phyloP scores from a whole-genome alignment of 495 filamentous ascomycete species.

The Aspergillus sclerotioniger region DNA sequence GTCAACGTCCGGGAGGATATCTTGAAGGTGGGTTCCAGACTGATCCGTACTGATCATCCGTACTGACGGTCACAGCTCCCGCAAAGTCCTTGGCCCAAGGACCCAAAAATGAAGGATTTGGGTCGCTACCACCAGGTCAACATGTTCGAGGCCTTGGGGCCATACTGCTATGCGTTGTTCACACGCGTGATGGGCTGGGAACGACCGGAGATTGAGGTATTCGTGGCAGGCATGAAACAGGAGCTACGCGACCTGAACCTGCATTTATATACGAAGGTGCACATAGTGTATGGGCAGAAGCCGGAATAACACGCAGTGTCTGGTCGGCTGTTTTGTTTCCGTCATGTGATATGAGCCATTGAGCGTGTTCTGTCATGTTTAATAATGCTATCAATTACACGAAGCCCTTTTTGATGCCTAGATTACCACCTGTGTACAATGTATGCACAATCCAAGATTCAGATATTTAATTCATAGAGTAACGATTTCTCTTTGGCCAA shows the following conservation, averaged over 20 bases:
- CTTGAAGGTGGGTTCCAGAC: conserved; percentile 33
- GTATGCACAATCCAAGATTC: too few species aligned
- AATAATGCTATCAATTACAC: background rate
- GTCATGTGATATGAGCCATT: background rate
- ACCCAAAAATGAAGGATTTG: conserved; percentile 50
- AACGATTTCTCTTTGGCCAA: too few species aligned
- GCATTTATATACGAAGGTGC: conserved; percentile 43
- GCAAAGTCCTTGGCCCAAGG: conserved; percentile 53
- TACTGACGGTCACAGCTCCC: conserved; percentile 25
- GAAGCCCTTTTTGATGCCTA: too few species aligned
- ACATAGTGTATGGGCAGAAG: conserved; percentile 41
- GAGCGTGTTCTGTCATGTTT: background rate
- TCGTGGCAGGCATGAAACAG: conserved; percentile 51
- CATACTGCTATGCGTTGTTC: conserved; percentile 52
- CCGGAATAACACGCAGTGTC: conserved; percentile 22
- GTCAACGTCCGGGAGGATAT: conserved; percentile 48
- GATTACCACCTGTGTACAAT: too few species aligned
- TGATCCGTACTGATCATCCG: background rate
- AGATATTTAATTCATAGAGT: too few species aligned
- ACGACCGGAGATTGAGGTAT: conserved; percentile 49
- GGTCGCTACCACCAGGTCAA: conserved; percentile 47
- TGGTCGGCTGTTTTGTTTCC: too few species aligned
- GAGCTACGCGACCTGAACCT: conserved; percentile 50
- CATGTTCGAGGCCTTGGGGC: conserved; percentile 47
- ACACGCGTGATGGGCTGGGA: conserved; percentile 55